phyloP scores from a whole-genome alignment of 208 protist species.

The Wallacemonas sp. region DNA sequence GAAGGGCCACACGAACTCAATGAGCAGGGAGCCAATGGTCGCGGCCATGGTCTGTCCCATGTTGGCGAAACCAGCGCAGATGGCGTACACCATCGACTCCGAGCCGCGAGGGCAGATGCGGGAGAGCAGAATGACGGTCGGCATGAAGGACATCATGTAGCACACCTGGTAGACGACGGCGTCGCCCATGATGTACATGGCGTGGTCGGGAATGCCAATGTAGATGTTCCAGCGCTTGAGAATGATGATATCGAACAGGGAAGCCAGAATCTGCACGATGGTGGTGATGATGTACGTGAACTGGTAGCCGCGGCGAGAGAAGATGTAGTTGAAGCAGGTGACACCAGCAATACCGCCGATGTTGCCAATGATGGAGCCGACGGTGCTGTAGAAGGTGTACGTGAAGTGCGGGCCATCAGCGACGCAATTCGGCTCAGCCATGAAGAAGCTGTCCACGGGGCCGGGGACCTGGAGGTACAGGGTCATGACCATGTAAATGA shows the following conservation, averaged over 20 bases:
- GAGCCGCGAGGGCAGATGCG: conserved; percentile 76
- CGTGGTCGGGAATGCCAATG: conserved; percentile 51
- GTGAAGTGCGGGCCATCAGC: conserved; percentile 56
- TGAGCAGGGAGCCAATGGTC: conserved; percentile 42
- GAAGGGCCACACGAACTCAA: conserved; percentile 49
- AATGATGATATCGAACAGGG: conserved; percentile 63
- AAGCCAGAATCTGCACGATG: conserved; percentile 36
- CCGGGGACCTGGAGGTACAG: conserved; percentile 48
- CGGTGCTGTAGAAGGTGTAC: conserved; percentile 65
- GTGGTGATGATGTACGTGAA: conserved; percentile 44
- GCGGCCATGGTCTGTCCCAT: conserved; percentile 47
- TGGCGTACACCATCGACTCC: conserved; percentile 71
- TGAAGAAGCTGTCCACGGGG: conserved; percentile 53
- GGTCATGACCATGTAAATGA: conserved; percentile 39
- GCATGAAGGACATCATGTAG: conserved; percentile 80
- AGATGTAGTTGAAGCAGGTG: conserved; percentile 54
- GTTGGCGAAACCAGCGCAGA: conserved; percentile 78
- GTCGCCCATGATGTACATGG: conserved; percentile 75
- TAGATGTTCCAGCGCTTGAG: conserved; percentile 61
- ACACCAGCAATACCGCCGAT: conserved; percentile 41
- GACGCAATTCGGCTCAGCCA: conserved; percentile 38
- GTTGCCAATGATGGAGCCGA: conserved; percentile 46
- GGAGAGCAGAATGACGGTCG: conserved; percentile 66
- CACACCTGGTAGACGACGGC: conserved; percentile 54
- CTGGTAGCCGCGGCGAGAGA: conserved; percentile 49